These are phyloP conservation scores for Phytopythium ostracodes DNA, from an alignment of 352 stramenopile genomes.

Conservation along the genomic window DNA sequence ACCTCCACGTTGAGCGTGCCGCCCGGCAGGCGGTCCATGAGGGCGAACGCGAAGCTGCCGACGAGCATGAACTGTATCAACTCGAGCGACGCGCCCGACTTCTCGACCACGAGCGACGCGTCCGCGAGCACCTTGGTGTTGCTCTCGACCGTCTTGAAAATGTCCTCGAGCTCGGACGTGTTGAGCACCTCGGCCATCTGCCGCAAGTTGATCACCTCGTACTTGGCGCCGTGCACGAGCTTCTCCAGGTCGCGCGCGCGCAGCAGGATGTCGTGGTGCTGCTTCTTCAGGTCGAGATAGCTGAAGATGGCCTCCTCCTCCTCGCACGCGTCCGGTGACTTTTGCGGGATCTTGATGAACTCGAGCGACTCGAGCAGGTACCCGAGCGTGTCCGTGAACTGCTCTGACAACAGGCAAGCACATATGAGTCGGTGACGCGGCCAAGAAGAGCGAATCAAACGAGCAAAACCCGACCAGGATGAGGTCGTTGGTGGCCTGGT, in stretches of 20 bases:
- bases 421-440: not conserved
- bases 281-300: constrained; percentile 87
- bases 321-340: constrained; percentile 29
- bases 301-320: constrained; percentile 87
- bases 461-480: too few species aligned
- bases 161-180: constrained; percentile 86
- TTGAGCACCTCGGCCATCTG: constrained; percentile 89
- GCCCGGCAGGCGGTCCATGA: constrained; percentile 91
- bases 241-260: constrained; percentile 91
- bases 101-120: constrained; percentile 61
- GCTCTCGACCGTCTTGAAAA: constrained; percentile 86
- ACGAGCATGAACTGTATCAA: constrained; percentile 89
- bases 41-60: constrained; percentile 89
- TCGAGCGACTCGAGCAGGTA: constrained; percentile 94
- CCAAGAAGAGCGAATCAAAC: not conserved
- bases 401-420: not conserved
- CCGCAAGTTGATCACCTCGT: constrained; percentile 89
- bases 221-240: constrained; percentile 85
- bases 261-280: constrained; percentile 86
- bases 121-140: constrained; percentile 87
- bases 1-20: constrained; percentile 87
- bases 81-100: constrained; percentile 73
- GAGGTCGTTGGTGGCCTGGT: constrained; percentile 88
- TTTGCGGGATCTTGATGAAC: constrained; percentile 64
- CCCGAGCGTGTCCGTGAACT: constrained; percentile 92